Evolutionary conservation across 768 basidiomycete species (phyloP).

Genomic region (Auriscalpium orientale): DNA sequence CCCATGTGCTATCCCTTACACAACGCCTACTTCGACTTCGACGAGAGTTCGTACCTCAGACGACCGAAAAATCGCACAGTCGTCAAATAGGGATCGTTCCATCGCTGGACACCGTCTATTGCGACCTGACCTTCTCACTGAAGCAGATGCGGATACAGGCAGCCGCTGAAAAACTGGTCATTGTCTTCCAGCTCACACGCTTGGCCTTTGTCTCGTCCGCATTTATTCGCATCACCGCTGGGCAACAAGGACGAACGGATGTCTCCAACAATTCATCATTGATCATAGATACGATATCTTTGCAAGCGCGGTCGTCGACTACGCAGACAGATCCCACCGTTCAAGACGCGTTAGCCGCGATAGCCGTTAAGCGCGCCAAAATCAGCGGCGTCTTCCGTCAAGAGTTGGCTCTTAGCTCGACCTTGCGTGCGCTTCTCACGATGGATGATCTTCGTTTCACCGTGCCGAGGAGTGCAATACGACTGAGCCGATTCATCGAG

Average conservation of each 20-base stretch:
- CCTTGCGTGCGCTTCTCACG: slow-evolving; percentile 36
- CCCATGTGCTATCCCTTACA: slow-evolving; percentile 13
- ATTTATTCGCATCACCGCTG: slow-evolving; percentile 17
- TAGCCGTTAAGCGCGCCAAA: slow-evolving; percentile 40
- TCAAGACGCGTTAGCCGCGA: slow-evolving; percentile 55
- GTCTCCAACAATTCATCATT: slow-evolving; percentile 42
- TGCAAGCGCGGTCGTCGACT: slow-evolving; percentile 52
- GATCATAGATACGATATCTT: slow-evolving; percentile 41
- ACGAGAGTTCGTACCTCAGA: neutral
- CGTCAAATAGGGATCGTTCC: neutral
- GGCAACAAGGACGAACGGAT: slow-evolving; percentile 20
- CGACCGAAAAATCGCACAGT: neutral
- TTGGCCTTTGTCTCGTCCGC: slow-evolving; percentile 31
- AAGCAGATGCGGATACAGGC: slow-evolving; percentile 47
- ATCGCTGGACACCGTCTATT: slow-evolving; percentile 14
- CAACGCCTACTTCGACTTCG: slow-evolving; percentile 7
- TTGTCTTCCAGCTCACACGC: slow-evolving; percentile 46
- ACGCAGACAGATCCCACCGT: slow-evolving; percentile 31
- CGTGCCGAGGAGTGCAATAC: slow-evolving; percentile 76
- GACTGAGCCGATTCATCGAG: slow-evolving; percentile 69
- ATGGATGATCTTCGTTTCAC: slow-evolving; percentile 42
- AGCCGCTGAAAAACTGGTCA: slow-evolving; percentile 60
- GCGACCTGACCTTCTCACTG: slow-evolving; percentile 36
- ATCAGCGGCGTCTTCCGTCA: slow-evolving; percentile 39
- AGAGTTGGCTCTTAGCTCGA: slow-evolving; percentile 33